Percentiles rank a stretch among this genome's conserved stretches.
Conservation (phyloP, 2,329 filamentous ascomycete genomes). For the Colletotrichum viniferum region DNA sequence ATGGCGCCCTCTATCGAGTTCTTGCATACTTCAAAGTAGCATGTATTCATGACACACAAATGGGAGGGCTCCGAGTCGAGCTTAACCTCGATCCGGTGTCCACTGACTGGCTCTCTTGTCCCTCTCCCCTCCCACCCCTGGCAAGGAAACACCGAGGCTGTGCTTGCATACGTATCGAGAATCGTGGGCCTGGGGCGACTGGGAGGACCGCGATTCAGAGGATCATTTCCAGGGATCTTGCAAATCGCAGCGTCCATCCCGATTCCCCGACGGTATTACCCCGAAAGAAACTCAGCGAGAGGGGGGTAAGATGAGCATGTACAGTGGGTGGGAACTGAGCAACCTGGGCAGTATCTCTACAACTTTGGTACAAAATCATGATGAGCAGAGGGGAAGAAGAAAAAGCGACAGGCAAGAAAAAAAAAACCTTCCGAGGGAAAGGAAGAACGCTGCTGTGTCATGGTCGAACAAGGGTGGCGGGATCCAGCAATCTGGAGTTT, state of each 20-base stretch:
- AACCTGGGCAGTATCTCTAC: neutral
- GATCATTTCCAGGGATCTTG: constrained; percentile 22
- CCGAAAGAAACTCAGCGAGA: neutral
- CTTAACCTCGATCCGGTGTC: constrained; percentile 6
- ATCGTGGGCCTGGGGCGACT: constrained; percentile 1
- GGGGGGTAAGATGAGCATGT: neutral
- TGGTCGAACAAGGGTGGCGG: neutral
- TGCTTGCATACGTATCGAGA: constrained; percentile 17
- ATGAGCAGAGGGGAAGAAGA: neutral
- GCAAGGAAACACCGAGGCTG: constrained; percentile 1
- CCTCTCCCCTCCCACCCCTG: neutral
- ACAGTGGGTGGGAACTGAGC: neutral
- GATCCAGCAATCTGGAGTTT: constrained; percentile 4
- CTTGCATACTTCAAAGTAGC: neutral
- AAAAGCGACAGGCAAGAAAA: neutral
- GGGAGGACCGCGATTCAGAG: constrained; percentile 19
- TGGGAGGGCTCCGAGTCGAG: constrained; percentile 14
- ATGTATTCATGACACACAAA: neutral
- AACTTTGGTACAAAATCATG: neutral
- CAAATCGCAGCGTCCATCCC: constrained; percentile 19
- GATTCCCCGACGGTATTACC: constrained; percentile 9
- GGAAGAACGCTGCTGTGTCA: neutral
- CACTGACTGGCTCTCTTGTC: neutral
- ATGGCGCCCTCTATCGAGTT: neutral
- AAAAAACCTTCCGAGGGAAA: neutral